Evolutionary conservation across 441 rosid genomes (phyloP).

Genomic region (Pelargonium citronellum): DNA sequence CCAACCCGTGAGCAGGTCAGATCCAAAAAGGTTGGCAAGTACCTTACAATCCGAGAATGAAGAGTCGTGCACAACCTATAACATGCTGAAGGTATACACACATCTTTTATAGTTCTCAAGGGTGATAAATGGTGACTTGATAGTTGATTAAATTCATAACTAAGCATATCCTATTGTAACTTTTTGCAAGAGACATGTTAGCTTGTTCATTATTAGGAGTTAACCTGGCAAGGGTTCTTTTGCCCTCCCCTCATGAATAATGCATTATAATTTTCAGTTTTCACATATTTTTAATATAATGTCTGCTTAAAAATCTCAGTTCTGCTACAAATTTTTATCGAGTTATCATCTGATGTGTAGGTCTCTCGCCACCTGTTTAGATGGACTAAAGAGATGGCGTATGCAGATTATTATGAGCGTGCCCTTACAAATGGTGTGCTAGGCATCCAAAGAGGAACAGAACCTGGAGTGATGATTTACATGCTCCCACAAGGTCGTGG

Average conservation of each 20-base stretch:
- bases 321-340: background rate
- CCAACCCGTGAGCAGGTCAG: conserved; percentile 41
- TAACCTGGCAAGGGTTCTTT: no score
- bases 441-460: conserved; percentile 78
- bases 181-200: no score
- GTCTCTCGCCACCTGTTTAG: conserved; percentile 81
- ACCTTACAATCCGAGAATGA: conserved; percentile 59
- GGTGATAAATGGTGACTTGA: background rate
- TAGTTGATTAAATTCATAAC: no score
- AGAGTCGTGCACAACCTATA: conserved; percentile 90
- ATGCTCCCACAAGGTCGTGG: conserved; percentile 83
- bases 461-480: conserved; percentile 91
- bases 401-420: conserved; percentile 91
- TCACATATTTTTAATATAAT: background rate
- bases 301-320: background rate
- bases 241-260: no score
- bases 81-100: conserved; percentile 72
- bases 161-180: no score
- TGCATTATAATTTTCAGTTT: no score
- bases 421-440: conserved; percentile 87
- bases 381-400: conserved; percentile 83
- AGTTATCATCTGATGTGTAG: conserved; percentile 29
- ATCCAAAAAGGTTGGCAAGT: conserved; percentile 74
- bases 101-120: background rate
- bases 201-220: no score